phyloP scores from a whole-genome alignment of 441 rosid species.

The Bruguiera hainesii region DNA sequence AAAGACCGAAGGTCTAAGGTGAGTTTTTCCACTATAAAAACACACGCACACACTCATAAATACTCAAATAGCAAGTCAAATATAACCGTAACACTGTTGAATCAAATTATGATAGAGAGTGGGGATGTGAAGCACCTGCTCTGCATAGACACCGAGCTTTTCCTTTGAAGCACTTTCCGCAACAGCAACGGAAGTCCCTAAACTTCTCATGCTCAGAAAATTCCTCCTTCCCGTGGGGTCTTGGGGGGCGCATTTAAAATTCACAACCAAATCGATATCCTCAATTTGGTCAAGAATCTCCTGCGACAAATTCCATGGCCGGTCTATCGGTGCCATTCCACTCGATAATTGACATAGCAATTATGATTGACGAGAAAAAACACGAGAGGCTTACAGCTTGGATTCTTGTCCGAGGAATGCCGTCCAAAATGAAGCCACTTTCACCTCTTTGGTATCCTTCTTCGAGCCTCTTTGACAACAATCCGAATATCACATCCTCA shows the following conservation, averaged over 20 bases:
- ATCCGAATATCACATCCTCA: slow-evolving; percentile 63
- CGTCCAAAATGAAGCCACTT: slow-evolving; percentile 86
- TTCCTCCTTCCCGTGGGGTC: slow-evolving; percentile 33
- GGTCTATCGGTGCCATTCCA: neutral
- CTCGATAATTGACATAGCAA: neutral
- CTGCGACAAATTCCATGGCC: slow-evolving; percentile 33
- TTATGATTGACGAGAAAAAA: neutral
- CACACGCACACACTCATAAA: neutral
- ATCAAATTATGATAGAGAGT: neutral
- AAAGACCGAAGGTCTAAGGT: neutral
- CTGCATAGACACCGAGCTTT: slow-evolving; percentile 38
- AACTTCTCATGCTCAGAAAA: slow-evolving; percentile 23
- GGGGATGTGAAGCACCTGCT: slow-evolving; percentile 45
- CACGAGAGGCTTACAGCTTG: slow-evolving; percentile 60
- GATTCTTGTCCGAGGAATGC: slow-evolving; percentile 69
- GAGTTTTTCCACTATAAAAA: neutral
- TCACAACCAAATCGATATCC: slow-evolving; percentile 77
- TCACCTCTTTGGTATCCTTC: slow-evolving; percentile 74
- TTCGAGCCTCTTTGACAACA: slow-evolving; percentile 84
- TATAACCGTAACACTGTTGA: neutral
- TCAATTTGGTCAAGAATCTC: slow-evolving; percentile 79
- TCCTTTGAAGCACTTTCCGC: slow-evolving; percentile 37
- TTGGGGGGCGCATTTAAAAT: slow-evolving; percentile 54
- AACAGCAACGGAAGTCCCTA: slow-evolving; percentile 35
- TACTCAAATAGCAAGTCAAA: too few relatives aligned